phyloP scores from a whole-genome alignment of 2,329 filamentous ascomycete genomes.

The Sclerotinia nivalis region DNA sequence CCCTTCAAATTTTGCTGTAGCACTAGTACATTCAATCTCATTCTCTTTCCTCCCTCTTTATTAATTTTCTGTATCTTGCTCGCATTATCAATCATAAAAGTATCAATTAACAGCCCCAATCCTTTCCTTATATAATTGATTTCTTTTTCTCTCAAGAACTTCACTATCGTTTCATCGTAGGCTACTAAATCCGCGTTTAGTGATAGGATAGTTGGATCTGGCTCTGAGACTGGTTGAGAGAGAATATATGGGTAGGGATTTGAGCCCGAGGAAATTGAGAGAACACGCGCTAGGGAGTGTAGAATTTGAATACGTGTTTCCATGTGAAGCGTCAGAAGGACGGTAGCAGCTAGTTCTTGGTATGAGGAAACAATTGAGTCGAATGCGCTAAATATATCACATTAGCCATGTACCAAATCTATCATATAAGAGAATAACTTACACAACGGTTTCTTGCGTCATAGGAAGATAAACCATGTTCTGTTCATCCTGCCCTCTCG shows the following conservation, averaged over 20 bases:
- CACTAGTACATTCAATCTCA: constrained; percentile 92
- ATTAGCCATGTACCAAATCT: constrained; percentile 10
- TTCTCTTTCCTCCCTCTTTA: constrained; percentile 74
- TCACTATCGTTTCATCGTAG: constrained; percentile 79
- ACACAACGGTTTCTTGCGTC: constrained; percentile 80
- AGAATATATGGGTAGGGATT: constrained; percentile 57
- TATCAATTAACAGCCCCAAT: constrained; percentile 75
- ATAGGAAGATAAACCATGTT: constrained; percentile 80
- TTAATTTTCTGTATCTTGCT: constrained; percentile 80
- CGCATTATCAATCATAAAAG: constrained; percentile 72
- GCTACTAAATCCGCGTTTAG: constrained; percentile 83
- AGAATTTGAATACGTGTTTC: constrained; percentile 85
- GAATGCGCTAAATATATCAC: constrained; percentile 60
- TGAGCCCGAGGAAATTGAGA: constrained; percentile 54
- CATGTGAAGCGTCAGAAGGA: constrained; percentile 83
- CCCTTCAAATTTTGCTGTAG: constrained; percentile 97
- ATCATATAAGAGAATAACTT: constrained; percentile 45
- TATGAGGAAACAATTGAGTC: constrained; percentile 84
- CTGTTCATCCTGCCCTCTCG: constrained; percentile 60
- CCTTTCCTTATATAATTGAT: constrained; percentile 74
- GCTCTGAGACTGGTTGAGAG: constrained; percentile 73
- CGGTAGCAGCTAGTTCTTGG: constrained; percentile 73
- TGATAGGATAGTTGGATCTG: constrained; percentile 76
- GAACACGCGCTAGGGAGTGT: constrained; percentile 68
- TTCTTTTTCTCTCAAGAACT: constrained; percentile 71